phyloP scores from a whole-genome alignment of 225 moss, liverwort and hornwort species.

The Climacium dendroides region DNA sequence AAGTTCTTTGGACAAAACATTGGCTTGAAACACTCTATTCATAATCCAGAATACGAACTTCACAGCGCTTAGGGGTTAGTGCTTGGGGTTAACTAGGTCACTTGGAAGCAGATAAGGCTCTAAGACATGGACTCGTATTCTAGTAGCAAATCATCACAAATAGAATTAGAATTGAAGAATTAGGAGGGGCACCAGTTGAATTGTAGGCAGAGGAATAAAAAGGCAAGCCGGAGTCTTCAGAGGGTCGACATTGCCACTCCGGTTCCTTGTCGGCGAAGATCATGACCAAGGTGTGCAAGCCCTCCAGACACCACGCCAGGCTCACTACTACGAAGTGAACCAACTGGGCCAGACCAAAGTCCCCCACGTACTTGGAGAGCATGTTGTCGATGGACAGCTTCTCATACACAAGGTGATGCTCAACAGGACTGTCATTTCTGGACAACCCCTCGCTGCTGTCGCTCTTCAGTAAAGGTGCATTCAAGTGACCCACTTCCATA shows the following conservation, averaged over 20 bases:
- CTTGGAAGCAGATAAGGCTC: not conserved
- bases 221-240: not conserved
- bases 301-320: conserved; percentile 60
- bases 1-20: not conserved
- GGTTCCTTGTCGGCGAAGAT: conserved; percentile 69
- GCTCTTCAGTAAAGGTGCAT: not conserved
- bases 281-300: conserved; percentile 46
- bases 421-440: not conserved
- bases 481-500: conserved; percentile 3
- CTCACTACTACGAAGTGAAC: conserved; percentile 65
- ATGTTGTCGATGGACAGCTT: conserved; percentile 58
- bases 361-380: conserved; percentile 61
- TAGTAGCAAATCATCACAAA: not conserved
- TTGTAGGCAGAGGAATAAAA: not conserved
- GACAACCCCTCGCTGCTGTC: not conserved
- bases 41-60: not conserved
- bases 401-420: not conserved
- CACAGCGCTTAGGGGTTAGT: not conserved
- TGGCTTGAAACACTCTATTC: not conserved
- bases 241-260: conserved; percentile 40
- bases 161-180: not conserved
- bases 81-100: not conserved
- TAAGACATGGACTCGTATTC: not conserved
- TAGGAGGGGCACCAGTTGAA: not conserved
- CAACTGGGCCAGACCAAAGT: conserved; percentile 64